phyloP scores from a whole-genome alignment of 768 basidiomycete species.

The Pisolithus sp. region DNA sequence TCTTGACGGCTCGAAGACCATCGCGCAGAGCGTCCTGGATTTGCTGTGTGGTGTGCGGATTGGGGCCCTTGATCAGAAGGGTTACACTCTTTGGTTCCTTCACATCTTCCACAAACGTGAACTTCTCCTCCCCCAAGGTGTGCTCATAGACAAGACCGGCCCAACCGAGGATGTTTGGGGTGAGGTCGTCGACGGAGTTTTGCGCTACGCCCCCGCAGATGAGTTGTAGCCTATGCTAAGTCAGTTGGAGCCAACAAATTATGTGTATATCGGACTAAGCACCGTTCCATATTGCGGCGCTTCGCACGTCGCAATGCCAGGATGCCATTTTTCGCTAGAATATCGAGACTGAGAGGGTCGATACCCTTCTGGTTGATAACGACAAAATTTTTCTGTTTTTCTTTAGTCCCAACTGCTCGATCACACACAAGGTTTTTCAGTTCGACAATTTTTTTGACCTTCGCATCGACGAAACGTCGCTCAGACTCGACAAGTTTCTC shows the following conservation, averaged over 20 bases:
- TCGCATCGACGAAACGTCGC: slow-evolving; percentile 86
- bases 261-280: slow-evolving; percentile 19
- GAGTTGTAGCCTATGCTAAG: slow-evolving; percentile 67
- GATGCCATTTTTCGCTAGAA: slow-evolving; percentile 95
- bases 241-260: slow-evolving; percentile 23
- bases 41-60: slow-evolving; percentile 91
- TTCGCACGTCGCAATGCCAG: slow-evolving; percentile 92
- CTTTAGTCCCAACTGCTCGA: slow-evolving; percentile 75
- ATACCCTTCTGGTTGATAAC: slow-evolving; percentile 99
- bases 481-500: slow-evolving; percentile 99
- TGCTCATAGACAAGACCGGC: slow-evolving; percentile 99
- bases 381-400: slow-evolving; percentile 84
- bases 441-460: slow-evolving; percentile 93
- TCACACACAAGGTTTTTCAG: slow-evolving; percentile 97
- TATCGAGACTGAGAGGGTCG: slow-evolving; percentile 92
- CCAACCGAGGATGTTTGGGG: slow-evolving; percentile 88
- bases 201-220: slow-evolving; percentile 93
- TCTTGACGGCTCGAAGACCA: slow-evolving; percentile 93
- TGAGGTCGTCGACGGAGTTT: slow-evolving; percentile 96
- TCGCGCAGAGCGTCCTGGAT: slow-evolving; percentile 98
- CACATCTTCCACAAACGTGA: slow-evolving; percentile 95
- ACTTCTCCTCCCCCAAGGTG: slow-evolving; percentile 98
- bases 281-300: slow-evolving; percentile 98
- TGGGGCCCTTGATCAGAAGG: slow-evolving; percentile 95
- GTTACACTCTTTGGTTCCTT: slow-evolving; percentile 93